A percentile compares a stretch with the other conserved stretches of the same genome.
Evolutionary conservation across 495 filamentous ascomycete species (phyloP).

Genomic region (Penicillium lividum): DNA sequence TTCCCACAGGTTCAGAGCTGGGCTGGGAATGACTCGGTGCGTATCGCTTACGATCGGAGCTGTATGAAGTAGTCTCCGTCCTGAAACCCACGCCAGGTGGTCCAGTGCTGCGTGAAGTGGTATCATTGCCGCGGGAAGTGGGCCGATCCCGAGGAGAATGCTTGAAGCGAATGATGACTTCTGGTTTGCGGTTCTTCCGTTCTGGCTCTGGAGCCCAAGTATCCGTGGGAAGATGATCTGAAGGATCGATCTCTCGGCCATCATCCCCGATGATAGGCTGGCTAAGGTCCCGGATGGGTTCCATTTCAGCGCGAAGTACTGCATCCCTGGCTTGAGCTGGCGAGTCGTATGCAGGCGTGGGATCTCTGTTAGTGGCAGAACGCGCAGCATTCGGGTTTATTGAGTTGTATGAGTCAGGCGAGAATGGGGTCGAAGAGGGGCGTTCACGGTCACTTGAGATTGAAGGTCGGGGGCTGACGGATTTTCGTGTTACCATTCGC

Average conservation of each 20-base stretch:
- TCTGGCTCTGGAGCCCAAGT: conserved; percentile 96
- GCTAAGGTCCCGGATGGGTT: conserved; percentile 33
- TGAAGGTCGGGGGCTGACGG: conserved; percentile 26
- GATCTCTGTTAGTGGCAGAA: conserved; percentile 31
- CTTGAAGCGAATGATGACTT: conserved; percentile 55
- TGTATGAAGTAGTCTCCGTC: conserved; percentile 18
- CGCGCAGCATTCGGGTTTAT: conserved; percentile 47
- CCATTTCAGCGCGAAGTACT: conserved; percentile 36
- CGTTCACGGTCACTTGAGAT: conserved; percentile 49
- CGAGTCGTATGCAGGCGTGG: conserved; percentile 42
- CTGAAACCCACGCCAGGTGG: conserved; percentile 31
- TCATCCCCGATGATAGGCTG: conserved; percentile 74
- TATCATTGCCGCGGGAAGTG: conserved; percentile 29
- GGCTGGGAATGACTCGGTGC: conserved; percentile 22
- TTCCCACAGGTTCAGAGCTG: conserved; percentile 19
- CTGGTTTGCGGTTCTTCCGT: conserved; percentile 63
- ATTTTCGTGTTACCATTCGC: conserved; percentile 51
- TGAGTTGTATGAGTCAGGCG: conserved; percentile 73
- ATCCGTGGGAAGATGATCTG: conserved; percentile 86
- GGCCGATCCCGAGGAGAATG: conserved; percentile 34
- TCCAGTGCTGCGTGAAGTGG: conserved; percentile 10
- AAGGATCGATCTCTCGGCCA: conserved; percentile 86
- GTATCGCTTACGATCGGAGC: conserved; percentile 21
- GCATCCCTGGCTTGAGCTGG: conserved; percentile 44
- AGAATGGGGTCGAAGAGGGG: conserved; percentile 71